A percentile compares a stretch with the other conserved stretches of the same genome.
These are phyloP conservation scores for Mucor lusitanicus DNA, from an alignment of 371 early-diverging fungal genomes.

Conservation along the genomic window DNA sequence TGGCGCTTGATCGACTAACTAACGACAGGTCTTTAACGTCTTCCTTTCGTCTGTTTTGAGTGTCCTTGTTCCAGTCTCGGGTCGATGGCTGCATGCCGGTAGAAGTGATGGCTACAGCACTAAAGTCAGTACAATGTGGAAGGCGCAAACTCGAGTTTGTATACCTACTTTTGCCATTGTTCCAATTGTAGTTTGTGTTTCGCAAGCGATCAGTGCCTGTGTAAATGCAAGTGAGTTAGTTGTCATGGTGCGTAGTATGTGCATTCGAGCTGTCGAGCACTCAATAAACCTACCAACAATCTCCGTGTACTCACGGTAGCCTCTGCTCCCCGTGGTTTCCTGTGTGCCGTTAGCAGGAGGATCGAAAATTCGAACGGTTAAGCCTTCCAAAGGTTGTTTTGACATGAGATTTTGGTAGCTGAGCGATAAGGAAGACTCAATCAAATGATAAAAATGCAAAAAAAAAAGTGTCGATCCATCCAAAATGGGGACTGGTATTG, in stretches of 20 bases:
- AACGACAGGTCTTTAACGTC: slow-evolving; percentile 14
- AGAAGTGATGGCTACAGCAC: not conserved
- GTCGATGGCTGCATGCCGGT: not conserved
- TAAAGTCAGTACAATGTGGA: not conserved
- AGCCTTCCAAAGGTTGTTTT: slow-evolving; percentile 16
- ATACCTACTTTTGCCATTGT: not conserved
- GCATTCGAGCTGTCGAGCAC: not conserved
- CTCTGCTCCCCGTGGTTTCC: slow-evolving; percentile 6
- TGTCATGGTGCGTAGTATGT: not conserved
- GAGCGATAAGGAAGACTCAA: not conserved
- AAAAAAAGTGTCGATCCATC: not conserved
- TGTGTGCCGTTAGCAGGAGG: not conserved
- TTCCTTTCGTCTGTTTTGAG: not conserved
- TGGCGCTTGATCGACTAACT: slow-evolving; percentile 13
- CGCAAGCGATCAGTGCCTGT: slow-evolving; percentile 3
- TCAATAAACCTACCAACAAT: not conserved
- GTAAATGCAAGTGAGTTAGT: not conserved
- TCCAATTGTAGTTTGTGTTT: slow-evolving; percentile 5
- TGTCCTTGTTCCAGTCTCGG: slow-evolving; percentile 17
- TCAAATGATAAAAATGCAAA: not conserved
- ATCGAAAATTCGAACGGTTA: slow-evolving; percentile 17
- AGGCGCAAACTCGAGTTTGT: not conserved
- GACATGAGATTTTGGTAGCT: slow-evolving; percentile 9
- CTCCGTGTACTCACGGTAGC: slow-evolving; percentile 19
- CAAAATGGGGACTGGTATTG: not conserved